These are phyloP conservation scores for Cutaneotrichosporon dermatis DNA, from an alignment of 1,284 basidiomycete species.

Conservation along the genomic window DNA sequence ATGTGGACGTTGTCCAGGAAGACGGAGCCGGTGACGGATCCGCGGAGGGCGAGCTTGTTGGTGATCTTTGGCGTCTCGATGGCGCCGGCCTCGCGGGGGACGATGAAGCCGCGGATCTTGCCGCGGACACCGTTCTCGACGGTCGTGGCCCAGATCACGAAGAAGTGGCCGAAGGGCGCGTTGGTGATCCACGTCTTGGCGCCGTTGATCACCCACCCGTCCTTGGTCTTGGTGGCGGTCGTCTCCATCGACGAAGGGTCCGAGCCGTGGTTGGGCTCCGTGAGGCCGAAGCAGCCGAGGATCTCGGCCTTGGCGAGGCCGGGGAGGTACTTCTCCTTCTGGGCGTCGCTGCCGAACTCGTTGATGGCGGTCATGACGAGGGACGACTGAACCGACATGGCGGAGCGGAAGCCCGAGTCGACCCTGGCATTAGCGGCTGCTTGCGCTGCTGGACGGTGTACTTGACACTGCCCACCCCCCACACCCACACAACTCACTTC, in stretches of 20 bases:
- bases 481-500: slow-evolving; percentile 52
- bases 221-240: slow-evolving; percentile 73
- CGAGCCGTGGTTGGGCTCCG: slow-evolving; percentile 93
- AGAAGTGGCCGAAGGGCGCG: slow-evolving; percentile 75
- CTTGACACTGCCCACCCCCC: too few species aligned
- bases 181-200: slow-evolving; percentile 98
- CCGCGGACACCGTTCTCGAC: slow-evolving; percentile 52
- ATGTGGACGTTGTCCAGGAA: slow-evolving; percentile 83
- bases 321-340: slow-evolving; percentile 89
- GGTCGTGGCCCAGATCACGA: slow-evolving; percentile 79
- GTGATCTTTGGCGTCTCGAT: slow-evolving; percentile 82
- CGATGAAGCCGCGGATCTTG: slow-evolving; percentile 83
- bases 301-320: slow-evolving; percentile 70
- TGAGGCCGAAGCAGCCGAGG: slow-evolving; percentile 92
- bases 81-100: slow-evolving; percentile 53
- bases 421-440: slow-evolving; percentile 54
- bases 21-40: slow-evolving; percentile 84
- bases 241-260: slow-evolving; percentile 94
- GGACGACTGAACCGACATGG: slow-evolving; percentile 89
- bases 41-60: slow-evolving; percentile 87
- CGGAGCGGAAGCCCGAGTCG: slow-evolving; percentile 92
- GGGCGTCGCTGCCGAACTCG: slow-evolving; percentile 78
- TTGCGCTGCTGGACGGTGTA: too few species aligned
- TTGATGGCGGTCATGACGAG: slow-evolving; percentile 97
- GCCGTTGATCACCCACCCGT: slow-evolving; percentile 80